Percentiles rank a stretch among this genome's conserved stretches.
Evolutionary conservation across 805 yeast species (phyloP).

Genomic region (Maudiozyma barnettii): DNA sequence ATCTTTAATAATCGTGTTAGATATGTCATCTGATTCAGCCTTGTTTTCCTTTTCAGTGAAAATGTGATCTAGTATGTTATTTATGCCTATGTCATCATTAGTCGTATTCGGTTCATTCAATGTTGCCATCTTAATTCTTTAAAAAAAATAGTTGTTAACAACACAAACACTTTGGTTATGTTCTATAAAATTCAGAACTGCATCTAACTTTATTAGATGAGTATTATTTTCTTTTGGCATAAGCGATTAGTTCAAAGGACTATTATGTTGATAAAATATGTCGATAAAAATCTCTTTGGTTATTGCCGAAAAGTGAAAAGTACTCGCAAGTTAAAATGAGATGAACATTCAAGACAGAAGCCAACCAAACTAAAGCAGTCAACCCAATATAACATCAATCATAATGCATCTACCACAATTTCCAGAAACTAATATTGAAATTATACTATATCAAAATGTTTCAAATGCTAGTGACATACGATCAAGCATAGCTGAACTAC

Average conservation of each 20-base stretch:
- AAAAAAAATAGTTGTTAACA: too few relatives aligned
- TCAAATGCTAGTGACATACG: conserved; percentile 35
- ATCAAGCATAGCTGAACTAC: conserved; percentile 36
- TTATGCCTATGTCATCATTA: too few relatives aligned
- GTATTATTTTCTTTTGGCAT: too few relatives aligned
- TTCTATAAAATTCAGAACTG: too few relatives aligned
- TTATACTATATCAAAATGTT: conserved; percentile 41
- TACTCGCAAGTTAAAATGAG: not conserved
- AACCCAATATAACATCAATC: not conserved
- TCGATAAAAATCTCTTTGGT: too few relatives aligned
- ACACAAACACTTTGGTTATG: too few relatives aligned
- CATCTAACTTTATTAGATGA: too few relatives aligned
- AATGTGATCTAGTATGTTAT: not conserved
- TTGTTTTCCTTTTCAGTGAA: not conserved
- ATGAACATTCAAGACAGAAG: not conserved
- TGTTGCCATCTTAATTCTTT: too few relatives aligned
- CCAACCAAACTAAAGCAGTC: not conserved
- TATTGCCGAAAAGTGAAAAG: too few relatives aligned
- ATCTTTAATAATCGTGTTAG: not conserved
- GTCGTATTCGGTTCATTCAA: too few relatives aligned
- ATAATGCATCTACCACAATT: conserved; percentile 38
- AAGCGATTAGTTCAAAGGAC: too few relatives aligned
- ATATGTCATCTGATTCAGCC: not conserved
- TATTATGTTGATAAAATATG: too few relatives aligned
- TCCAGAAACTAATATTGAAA: conserved; percentile 28